Percentiles rank a stretch among this genome's conserved stretches.
Evolutionary conservation across 306 rosid genomes (phyloP).

Genomic region (Citrullus amarus): DNA sequence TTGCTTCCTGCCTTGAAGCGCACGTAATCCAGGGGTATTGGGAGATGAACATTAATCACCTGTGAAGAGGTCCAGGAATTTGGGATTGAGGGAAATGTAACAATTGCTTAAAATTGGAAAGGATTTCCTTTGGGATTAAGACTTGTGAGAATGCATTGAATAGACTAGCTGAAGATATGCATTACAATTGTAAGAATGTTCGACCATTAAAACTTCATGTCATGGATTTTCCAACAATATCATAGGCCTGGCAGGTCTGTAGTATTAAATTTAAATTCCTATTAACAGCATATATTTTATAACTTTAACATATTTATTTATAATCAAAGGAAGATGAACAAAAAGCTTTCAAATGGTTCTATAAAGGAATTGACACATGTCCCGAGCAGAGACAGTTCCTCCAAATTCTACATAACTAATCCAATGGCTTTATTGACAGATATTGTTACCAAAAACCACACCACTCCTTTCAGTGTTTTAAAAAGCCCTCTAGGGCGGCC

Average conservation of each 20-base stretch:
- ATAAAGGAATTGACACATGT: neutral
- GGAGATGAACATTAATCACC: constrained; percentile 99
- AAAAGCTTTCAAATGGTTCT: neutral
- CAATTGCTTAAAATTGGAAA: neutral
- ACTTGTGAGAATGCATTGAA: neutral
- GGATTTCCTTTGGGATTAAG: neutral
- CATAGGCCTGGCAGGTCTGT: neutral
- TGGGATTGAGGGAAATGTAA: neutral
- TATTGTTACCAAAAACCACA: neutral
- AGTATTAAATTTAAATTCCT: neutral
- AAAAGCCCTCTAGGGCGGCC: no score
- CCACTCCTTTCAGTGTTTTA: neutral
- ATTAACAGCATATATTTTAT: neutral
- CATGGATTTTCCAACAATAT: neutral
- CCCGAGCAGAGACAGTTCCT: neutral
- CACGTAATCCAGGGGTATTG: constrained; percentile 96
- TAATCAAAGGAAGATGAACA: neutral
- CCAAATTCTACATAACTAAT: neutral
- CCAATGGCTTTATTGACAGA: neutral
- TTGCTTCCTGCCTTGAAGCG: constrained; percentile 97
- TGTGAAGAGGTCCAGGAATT: constrained; percentile 9
- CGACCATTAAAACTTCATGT: neutral
- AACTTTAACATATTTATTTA: neutral
- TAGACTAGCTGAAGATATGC: neutral
- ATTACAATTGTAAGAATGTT: neutral